phyloP scores from a whole-genome alignment of 495 filamentous ascomycete species.

The Podospora appendiculata region DNA sequence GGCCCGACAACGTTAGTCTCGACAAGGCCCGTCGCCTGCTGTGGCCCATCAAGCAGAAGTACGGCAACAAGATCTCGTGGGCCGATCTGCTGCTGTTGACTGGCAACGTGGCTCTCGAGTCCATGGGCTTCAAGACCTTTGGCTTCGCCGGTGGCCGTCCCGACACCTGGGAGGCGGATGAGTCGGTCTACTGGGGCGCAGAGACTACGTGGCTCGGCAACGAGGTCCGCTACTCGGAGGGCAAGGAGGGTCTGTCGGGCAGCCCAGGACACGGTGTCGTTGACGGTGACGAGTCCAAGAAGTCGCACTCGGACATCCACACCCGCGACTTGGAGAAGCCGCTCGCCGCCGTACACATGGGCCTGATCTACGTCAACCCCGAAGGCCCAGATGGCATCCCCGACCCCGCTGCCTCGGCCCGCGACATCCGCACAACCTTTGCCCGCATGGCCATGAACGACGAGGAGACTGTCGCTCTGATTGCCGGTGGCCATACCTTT shows the following conservation, averaged over 20 bases:
- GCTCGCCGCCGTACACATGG: slow-evolving; percentile 60
- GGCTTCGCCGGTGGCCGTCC: slow-evolving; percentile 62
- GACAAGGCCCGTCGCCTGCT: slow-evolving; percentile 72
- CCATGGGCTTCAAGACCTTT: slow-evolving; percentile 66
- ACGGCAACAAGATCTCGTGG: slow-evolving; percentile 74
- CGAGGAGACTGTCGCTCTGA: slow-evolving; percentile 66
- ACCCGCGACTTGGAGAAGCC: slow-evolving; percentile 55
- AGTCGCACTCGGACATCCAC: slow-evolving; percentile 45
- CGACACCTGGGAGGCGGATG: slow-evolving; percentile 64
- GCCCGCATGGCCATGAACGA: slow-evolving; percentile 73
- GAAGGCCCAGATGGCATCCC: slow-evolving; percentile 64
- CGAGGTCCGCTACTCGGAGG: slow-evolving; percentile 52
- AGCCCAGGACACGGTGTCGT: slow-evolving; percentile 32
- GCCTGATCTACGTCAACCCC: slow-evolving; percentile 71
- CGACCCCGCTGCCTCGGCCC: slow-evolving; percentile 57
- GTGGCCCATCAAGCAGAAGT: slow-evolving; percentile 78
- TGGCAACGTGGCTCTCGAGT: slow-evolving; percentile 67
- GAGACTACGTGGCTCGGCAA: slow-evolving; percentile 67
- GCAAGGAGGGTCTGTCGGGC: slow-evolving; percentile 30
- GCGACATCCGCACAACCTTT: slow-evolving; percentile 64
- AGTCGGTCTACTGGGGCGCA: slow-evolving; percentile 66
- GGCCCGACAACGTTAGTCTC: slow-evolving; percentile 68
- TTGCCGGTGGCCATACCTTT: slow-evolving; percentile 67
- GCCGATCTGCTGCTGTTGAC: slow-evolving; percentile 60
- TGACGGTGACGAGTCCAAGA: slow-evolving; percentile 36